Evolutionary conservation across 176 grass and related monocot genomes (phyloP).

Genomic region (Cenchrus americanus): DNA sequence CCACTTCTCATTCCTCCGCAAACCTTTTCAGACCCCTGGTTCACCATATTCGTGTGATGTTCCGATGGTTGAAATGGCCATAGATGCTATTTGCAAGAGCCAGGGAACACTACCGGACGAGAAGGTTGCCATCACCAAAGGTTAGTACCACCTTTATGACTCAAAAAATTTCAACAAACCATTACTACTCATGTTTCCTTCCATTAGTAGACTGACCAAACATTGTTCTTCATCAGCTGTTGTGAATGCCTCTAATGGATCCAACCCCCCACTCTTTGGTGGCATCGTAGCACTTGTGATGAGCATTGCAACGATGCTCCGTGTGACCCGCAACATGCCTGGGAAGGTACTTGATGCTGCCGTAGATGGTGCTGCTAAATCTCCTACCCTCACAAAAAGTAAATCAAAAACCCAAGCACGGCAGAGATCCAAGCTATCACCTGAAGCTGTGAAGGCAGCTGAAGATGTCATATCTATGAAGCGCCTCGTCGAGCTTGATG

Average conservation of each 20-base stretch:
- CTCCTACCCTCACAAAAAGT: conserved; percentile 9
- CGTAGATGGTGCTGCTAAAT: conserved; percentile 34
- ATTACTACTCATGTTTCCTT: conserved; percentile 1
- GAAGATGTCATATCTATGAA: conserved; percentile 52
- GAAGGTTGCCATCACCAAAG: conserved; percentile 75
- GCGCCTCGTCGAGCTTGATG: conserved; percentile 78
- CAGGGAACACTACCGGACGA: conserved; percentile 56
- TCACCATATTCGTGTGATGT: conserved; percentile 75
- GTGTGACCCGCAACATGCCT: conserved; percentile 65
- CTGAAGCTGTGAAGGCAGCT: conserved; percentile 29
- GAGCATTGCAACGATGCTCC: conserved; percentile 75
- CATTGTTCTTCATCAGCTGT: conserved; percentile 49
- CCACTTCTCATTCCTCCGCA: neutral
- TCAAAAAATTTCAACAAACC: neutral
- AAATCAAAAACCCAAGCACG: conserved; percentile 6
- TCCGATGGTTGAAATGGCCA: conserved; percentile 82
- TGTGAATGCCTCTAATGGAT: conserved; percentile 50
- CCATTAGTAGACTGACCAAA: conserved; percentile 5
- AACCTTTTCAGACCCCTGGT: conserved; percentile 24
- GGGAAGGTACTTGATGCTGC: conserved; percentile 48
- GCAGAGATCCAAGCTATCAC: conserved; percentile 35
- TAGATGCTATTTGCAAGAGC: conserved; percentile 67
- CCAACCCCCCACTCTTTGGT: conserved; percentile 62
- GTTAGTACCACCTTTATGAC: conserved; percentile 41
- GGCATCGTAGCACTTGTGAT: conserved; percentile 78